These are phyloP conservation scores for Aspergillus texensis DNA, from an alignment of 2,329 filamentous ascomycete species.

Conservation along the genomic window DNA sequence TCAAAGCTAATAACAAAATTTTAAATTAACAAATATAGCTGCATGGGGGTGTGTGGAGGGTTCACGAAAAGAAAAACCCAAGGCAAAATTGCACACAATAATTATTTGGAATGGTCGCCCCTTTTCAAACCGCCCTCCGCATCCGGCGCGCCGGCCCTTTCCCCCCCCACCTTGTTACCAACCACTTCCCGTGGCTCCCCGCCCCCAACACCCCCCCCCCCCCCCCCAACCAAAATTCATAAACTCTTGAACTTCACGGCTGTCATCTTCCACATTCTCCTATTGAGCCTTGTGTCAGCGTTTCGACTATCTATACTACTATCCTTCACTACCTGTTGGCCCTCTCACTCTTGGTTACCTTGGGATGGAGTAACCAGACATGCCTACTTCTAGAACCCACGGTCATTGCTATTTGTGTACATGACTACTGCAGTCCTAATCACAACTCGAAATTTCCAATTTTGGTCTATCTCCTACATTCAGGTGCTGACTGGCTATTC, in stretches of 20 bases:
- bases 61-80: too few relatives aligned
- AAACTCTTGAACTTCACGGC: background rate
- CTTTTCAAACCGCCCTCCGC: too few relatives aligned
- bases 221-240: background rate
- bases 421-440: background rate
- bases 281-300: background rate
- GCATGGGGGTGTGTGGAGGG: too few relatives aligned
- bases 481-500: background rate
- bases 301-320: background rate
- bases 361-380: background rate
- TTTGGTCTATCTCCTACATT: background rate
- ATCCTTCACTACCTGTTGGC: background rate
- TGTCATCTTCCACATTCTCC: background rate
- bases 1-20: too few relatives aligned
- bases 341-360: background rate
- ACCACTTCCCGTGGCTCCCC: too few relatives aligned
- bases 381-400: background rate
- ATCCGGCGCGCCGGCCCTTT: too few relatives aligned
- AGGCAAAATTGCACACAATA: too few relatives aligned
- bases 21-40: too few relatives aligned
- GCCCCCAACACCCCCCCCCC: too few relatives aligned
- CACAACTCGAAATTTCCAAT: background rate
- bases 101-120: too few relatives aligned
- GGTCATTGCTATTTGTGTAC: background rate
- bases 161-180: too few relatives aligned